These are phyloP conservation scores for Zasmidium citrigriseum DNA, from an alignment of 2,329 filamentous ascomycete genomes.

Conservation along the genomic window DNA sequence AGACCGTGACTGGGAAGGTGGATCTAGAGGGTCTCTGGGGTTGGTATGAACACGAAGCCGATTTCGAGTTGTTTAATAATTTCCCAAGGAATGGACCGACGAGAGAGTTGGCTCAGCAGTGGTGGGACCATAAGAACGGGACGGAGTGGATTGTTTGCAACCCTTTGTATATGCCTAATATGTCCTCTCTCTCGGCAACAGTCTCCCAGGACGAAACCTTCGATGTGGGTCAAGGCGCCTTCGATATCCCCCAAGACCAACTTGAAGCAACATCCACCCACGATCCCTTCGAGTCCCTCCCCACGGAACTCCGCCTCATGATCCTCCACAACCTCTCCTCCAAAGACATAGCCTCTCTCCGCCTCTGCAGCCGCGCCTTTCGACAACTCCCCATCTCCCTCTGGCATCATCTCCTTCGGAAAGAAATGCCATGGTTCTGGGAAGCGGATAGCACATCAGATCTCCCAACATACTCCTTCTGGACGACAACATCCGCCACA, in stretches of 20 bases:
- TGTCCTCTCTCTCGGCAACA: neutral
- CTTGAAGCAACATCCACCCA: neutral
- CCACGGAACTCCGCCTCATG: slow-evolving; percentile 6
- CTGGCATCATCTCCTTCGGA: slow-evolving; percentile 13
- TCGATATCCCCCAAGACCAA: neutral
- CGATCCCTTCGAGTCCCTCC: slow-evolving; percentile 10
- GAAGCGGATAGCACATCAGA: slow-evolving; percentile 12
- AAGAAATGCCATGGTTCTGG: slow-evolving; percentile 23
- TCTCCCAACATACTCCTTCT: slow-evolving; percentile 6
- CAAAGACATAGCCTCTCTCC: slow-evolving; percentile 8
- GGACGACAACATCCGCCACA: neutral
- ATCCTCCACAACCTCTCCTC: slow-evolving; percentile 5
- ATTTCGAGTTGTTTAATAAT: neutral
- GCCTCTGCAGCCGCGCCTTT: slow-evolving; percentile 16
- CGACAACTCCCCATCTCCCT: slow-evolving; percentile 15
- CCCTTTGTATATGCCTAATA: slow-evolving; percentile 8
- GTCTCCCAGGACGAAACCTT: neutral
- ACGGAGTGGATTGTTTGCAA: slow-evolving; percentile 13
- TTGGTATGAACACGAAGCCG: slow-evolving; percentile 10
- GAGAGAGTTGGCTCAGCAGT: slow-evolving; percentile 3
- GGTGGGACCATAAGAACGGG: slow-evolving; percentile 10
- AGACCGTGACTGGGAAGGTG: neutral
- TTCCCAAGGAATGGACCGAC: slow-evolving; percentile 2
- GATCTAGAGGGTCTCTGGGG: slow-evolving; percentile 7
- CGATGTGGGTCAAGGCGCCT: neutral